Evolutionary conservation across 306 rosid species (phyloP), one percentile per base, ranked within the genome.

Genomic region (Urtica urens): DNA sequence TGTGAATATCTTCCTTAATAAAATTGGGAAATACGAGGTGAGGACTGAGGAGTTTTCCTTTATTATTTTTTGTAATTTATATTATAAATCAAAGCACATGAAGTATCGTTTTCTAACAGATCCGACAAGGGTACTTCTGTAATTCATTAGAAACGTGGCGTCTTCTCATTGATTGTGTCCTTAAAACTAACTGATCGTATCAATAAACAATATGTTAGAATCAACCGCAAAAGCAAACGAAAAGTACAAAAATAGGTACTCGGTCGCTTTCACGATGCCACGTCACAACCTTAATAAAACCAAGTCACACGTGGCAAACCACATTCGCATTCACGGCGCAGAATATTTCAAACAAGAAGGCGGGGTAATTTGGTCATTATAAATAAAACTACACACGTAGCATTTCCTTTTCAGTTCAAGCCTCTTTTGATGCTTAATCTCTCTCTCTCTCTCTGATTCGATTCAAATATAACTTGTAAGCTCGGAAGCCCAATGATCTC

Each of bases 281-380:
- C 4, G 35, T 22, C 46, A 38, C 33, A 53, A 53, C 6, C 6
- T 2, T 9, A 6, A 28, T 2, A 16, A 14, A 11, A 12, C 13
- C 28, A 1, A 6, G 0, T 11, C 0, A 20, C 41, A 51, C 56
- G 27, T 51, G 56, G 21, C 28, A 31, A 5, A 21, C 1, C 13
- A 19, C 4, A 20, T 9, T 22, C 21, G 43, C 21, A 9, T 23
- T 3, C 12, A 10, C n/a, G 39, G 38, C 41, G 27, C 42, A n/a
- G 45, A 55, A 63, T n/a, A 66, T 35, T 25, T 49, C 27, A 38
- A 53, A 24, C 28, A 4, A 28, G 22, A 44, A 51, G 15, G 54
- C 42, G 53, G 72, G 78, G 72, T 25, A 71, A 62, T 50, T 68
- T 59, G 14, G 66, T 71, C 67, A 42, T 17, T 19, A 48, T 33